Evolutionary conservation across 208 protist genomes (phyloP), one percentile per base, ranked within the genome.

Genomic region (Angomonas ambiguus): DNA sequence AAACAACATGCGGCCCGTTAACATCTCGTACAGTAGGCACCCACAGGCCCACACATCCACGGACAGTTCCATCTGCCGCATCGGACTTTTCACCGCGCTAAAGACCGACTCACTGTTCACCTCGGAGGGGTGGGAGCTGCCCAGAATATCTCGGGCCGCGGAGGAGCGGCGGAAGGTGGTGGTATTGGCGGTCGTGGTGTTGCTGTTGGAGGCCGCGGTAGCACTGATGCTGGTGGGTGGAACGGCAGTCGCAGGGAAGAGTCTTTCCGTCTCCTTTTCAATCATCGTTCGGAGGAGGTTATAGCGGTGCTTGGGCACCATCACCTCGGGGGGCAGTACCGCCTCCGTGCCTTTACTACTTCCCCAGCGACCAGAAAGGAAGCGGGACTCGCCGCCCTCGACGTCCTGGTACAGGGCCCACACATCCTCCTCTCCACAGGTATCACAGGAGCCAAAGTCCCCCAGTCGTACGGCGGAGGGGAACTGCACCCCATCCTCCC

Each of bases 11-110:
- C 76, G 74, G 2, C 88, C 88, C 1, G 85, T 92, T 6, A 94
- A 77, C 41, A 94, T 69, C 66, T 94, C 88, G 71, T 92, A 92
- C 25, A 94, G 74, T 27, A 92, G 56, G 51, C 88, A 94, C 24
- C 88, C 88, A 51, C 85, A 92, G 28, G 71, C 74, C 88, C 88
- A 94, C 56, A 94, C 82, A 62, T 94, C 88, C 8, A 77, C 84
- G 8, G 88, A 81, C 38, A 92, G 70, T 67, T 91, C 88, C 8
- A 69, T 75, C 27, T 69, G 70, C 16, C 73, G 76, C 38, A 89
- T 33, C 22, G 55, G 33, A 31, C 75, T 67, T 31, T 53, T 69
- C 30, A 80, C 28, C n/a, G 49, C 56, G 13, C 30, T 56, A 34
- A 74, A 75, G 35, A 58, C 68, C 2, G 22, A 60, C 34, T 69